These are phyloP conservation scores for Thielaviopsis punctulata DNA, from an alignment of 2,329 filamentous ascomycete genomes.

Conservation along the genomic window DNA sequence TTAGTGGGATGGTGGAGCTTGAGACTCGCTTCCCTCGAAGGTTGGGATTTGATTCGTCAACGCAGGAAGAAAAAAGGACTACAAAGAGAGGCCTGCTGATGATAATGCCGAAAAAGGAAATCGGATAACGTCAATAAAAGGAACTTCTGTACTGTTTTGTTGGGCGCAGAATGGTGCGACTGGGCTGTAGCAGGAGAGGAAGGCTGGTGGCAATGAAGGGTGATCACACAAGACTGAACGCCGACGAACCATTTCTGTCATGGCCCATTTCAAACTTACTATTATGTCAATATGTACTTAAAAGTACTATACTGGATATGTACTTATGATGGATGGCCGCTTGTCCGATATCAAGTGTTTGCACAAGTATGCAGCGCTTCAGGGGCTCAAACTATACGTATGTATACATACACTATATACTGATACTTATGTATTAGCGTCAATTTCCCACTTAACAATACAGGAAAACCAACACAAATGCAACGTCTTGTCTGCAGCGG, in stretches of 20 bases:
- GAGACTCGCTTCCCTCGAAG: not conserved
- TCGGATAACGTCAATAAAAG: no score
- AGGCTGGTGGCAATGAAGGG: not conserved
- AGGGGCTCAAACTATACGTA: not conserved
- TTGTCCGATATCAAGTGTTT: not conserved
- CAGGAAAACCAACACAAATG: no score
- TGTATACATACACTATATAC: no score
- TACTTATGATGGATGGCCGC: not conserved
- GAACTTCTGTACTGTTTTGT: no score
- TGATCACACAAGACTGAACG: not conserved
- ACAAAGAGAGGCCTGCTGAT: no score
- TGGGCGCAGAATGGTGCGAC: not conserved
- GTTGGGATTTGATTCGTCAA: not conserved
- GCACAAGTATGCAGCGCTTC: not conserved
- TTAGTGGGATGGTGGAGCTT: not conserved
- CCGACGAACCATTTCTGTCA: not conserved
- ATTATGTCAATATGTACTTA: no score
- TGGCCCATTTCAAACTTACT: not conserved
- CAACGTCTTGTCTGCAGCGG: no score
- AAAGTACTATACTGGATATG: not conserved
- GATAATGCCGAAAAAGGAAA: no score
- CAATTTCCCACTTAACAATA: no score
- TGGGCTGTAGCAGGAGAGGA: not conserved
- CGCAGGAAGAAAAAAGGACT: no score
- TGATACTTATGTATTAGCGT: no score